These are phyloP conservation scores for Fusarium pseudograminearum DNA, from an alignment of 2,329 filamentous ascomycete species.

Conservation along the genomic window DNA sequence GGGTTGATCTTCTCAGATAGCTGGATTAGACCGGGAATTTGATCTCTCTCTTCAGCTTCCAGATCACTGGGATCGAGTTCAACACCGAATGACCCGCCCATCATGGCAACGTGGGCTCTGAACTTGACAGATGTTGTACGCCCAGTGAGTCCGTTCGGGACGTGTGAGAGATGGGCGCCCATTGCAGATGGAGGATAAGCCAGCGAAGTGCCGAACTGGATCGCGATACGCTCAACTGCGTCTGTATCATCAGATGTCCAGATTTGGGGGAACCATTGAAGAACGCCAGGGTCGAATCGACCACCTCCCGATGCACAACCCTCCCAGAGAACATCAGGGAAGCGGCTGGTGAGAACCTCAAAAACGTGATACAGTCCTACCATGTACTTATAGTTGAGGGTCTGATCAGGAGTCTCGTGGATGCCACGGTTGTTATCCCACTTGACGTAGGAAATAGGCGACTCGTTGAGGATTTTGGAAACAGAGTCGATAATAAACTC, in stretches of 20 bases:
- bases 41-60: slow-evolving; percentile 60
- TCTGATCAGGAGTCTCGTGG: slow-evolving; percentile 67
- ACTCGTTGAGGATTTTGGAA: slow-evolving; percentile 64
- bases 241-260: slow-evolving; percentile 77
- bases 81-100: slow-evolving; percentile 76
- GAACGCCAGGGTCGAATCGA: slow-evolving; percentile 71
- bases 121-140: slow-evolving; percentile 69
- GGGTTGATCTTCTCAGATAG: slow-evolving; percentile 69
- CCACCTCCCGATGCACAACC: slow-evolving; percentile 74
- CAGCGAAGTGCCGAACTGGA: slow-evolving; percentile 73
- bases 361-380: slow-evolving; percentile 74
- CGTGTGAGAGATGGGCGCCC: slow-evolving; percentile 73
- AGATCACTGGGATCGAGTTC: slow-evolving; percentile 70
- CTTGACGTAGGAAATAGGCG: slow-evolving; percentile 71
- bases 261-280: slow-evolving; percentile 74
- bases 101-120: slow-evolving; percentile 74
- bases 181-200: slow-evolving; percentile 73
- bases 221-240: slow-evolving; percentile 68
- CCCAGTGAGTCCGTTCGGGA: slow-evolving; percentile 67
- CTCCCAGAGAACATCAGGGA: slow-evolving; percentile 74
- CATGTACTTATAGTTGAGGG: slow-evolving; percentile 69
- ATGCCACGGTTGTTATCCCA: slow-evolving; percentile 77
- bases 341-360: slow-evolving; percentile 67
- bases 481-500: slow-evolving; percentile 70
- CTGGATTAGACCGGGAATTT: slow-evolving; percentile 65